phyloP scores from a whole-genome alignment of 1,284 basidiomycete species.

The Inonotus hispidus region DNA sequence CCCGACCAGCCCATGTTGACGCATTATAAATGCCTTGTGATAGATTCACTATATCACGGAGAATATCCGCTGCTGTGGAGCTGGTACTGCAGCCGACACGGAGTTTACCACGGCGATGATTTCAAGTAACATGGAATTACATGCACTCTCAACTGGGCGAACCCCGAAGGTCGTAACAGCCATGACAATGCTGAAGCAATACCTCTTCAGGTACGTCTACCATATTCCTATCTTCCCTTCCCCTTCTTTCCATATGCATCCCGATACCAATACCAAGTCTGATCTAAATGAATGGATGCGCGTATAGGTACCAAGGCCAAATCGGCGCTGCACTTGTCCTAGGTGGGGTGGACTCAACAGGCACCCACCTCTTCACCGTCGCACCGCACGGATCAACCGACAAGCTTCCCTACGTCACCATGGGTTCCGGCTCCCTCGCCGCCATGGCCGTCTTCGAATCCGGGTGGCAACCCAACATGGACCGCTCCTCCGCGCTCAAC shows the following conservation, averaged over 20 bases:
- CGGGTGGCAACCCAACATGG: conserved; percentile 80
- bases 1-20: background rate
- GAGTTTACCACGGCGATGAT: conserved; percentile 94
- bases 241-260: background rate
- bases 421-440: conserved; percentile 94
- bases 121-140: conserved; percentile 89
- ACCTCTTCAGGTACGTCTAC: conserved; percentile 62
- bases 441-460: conserved; percentile 99
- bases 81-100: conserved; percentile 96
- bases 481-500: conserved; percentile 74
- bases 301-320: conserved; percentile 82
- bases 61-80: conserved; percentile 95
- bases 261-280: background rate
- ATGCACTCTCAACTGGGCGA: conserved; percentile 78
- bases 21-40: background rate
- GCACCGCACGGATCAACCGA: conserved; percentile 97
- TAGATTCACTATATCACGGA: conserved; percentile 97
- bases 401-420: conserved; percentile 98
- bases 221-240: background rate
- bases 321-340: conserved; percentile 95
- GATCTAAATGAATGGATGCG: too few relatives aligned
- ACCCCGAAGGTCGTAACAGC: conserved; percentile 91
- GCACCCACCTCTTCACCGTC: conserved; percentile 94
- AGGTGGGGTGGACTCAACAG: conserved; percentile 92
- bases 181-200: conserved; percentile 97